phyloP scores from a whole-genome alignment of 345 rosid species.

The Viola odorata region DNA sequence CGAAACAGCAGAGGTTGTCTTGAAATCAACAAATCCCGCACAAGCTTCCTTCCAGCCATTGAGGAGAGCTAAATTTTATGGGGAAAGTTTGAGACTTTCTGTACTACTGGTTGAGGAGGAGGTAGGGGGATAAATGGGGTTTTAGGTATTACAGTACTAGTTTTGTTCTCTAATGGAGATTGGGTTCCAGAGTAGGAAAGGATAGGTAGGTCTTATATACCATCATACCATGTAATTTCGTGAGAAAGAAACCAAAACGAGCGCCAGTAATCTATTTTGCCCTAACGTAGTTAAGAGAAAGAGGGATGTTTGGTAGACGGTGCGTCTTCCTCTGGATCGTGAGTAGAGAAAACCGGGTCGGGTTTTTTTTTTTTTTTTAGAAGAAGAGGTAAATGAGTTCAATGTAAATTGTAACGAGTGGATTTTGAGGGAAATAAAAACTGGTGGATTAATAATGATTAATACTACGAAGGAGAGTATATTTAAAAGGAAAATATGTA shows the following conservation, averaged over 20 bases:
- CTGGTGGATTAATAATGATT: no score
- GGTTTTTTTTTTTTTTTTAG: no score
- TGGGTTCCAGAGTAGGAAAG: not conserved
- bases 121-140: no score
- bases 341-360: constrained; percentile 56
- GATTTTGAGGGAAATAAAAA: no score
- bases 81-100: not conserved
- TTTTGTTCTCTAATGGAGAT: no score
- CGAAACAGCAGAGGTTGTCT: constrained; percentile 40
- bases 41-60: constrained; percentile 80
- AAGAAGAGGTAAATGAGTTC: no score
- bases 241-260: not conserved
- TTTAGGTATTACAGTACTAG: no score
- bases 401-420: no score
- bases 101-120: no score
- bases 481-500: no score
- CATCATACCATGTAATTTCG: not conserved
- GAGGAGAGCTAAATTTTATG: not conserved
- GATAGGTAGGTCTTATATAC: not conserved
- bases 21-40: constrained; percentile 55
- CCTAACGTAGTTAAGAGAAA: not conserved
- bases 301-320: no score
- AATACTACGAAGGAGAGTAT: no score
- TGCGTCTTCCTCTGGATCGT: constrained; percentile 50
- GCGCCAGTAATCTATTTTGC: not conserved